Evolutionary conservation across 2,329 filamentous ascomycete genomes (phyloP).

Genomic region (Neoarthrinium moseri): DNA sequence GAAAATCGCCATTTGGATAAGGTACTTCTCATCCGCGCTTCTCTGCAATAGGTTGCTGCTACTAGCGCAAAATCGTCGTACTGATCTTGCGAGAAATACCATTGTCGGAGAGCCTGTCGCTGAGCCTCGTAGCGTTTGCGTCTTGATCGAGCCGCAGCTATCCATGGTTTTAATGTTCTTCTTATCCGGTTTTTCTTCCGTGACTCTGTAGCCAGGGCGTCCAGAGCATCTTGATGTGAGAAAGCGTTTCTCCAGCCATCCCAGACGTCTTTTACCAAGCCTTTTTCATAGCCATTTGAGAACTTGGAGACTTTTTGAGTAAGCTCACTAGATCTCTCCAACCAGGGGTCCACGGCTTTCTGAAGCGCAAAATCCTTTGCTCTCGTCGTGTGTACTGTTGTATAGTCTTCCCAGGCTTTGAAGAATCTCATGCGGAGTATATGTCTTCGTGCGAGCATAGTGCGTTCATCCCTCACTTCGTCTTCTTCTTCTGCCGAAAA

Average conservation of each 20-base stretch:
- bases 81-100: conserved; percentile 10
- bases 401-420: conserved; percentile 28
- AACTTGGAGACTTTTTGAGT: neutral
- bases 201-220: neutral
- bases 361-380: conserved; percentile 19
- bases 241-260: conserved; percentile 2
- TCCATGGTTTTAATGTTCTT: conserved; percentile 11
- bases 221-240: neutral
- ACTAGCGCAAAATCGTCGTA: conserved; percentile 6
- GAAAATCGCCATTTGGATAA: conserved; percentile 11
- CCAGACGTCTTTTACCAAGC: neutral
- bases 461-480: conserved; percentile 23
- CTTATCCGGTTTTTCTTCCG: neutral
- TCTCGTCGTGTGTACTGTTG: conserved; percentile 19
- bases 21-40: neutral
- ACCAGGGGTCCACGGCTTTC: conserved; percentile 12
- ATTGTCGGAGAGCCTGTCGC: conserved; percentile 6
- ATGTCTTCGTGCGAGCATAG: conserved; percentile 29
- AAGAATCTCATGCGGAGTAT: conserved; percentile 32
- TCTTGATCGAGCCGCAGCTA: conserved; percentile 8
- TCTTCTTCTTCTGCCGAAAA: conserved; percentile 10
- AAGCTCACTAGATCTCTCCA: conserved; percentile 2
- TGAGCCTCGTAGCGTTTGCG: conserved; percentile 6
- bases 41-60: conserved; percentile 6
- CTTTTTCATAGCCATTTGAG: conserved; percentile 1